Percentiles rank a stretch among this genome's conserved stretches.
These are phyloP conservation scores for Dendrostoma leiphaemia DNA, from an alignment of 2,329 filamentous ascomycete genomes.

Conservation along the genomic window DNA sequence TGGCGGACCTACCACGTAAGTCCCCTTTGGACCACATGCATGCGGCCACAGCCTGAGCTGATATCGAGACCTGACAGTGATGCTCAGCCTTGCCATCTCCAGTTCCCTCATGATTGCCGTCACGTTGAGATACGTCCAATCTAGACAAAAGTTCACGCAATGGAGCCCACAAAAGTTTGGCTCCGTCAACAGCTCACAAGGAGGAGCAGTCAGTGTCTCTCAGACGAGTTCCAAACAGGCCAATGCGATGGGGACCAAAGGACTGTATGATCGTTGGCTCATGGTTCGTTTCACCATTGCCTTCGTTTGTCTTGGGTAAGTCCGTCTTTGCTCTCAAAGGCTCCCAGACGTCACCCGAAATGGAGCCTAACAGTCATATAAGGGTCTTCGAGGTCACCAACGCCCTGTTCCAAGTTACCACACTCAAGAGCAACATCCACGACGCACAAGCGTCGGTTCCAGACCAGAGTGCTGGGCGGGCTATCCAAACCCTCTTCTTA, in stretches of 20 bases:
- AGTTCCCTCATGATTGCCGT: slow-evolving; percentile 25
- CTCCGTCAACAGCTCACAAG: slow-evolving; percentile 10
- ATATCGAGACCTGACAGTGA: slow-evolving; percentile 14
- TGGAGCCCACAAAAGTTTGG: slow-evolving; percentile 20
- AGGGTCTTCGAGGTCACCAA: slow-evolving; percentile 28
- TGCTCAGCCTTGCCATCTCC: slow-evolving; percentile 24
- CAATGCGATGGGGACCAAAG: background rate
- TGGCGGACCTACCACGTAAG: slow-evolving; percentile 25
- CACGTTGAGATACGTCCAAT: slow-evolving; percentile 22
- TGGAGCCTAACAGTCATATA: background rate
- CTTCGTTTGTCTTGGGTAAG: slow-evolving; percentile 24
- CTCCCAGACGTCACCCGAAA: background rate
- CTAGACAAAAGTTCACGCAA: slow-evolving; percentile 24
- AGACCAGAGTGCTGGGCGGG: slow-evolving; percentile 20
- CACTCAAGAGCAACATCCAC: slow-evolving; percentile 20
- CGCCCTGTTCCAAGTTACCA: slow-evolving; percentile 25
- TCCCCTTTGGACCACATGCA: background rate
- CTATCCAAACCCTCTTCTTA: slow-evolving; percentile 18
- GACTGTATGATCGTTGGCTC: slow-evolving; percentile 28
- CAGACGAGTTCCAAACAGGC: slow-evolving; percentile 1
- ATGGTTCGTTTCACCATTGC: slow-evolving; percentile 28
- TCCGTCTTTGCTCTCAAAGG: background rate
- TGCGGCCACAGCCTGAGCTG: too few species aligned
- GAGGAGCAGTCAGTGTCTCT: slow-evolving; percentile 1
- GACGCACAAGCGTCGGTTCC: slow-evolving; percentile 15